A percentile compares a stretch with the other conserved stretches of the same genome.
Evolutionary conservation across 2,329 filamentous ascomycete genomes (phyloP).

Genomic region (Neurospora sp.): DNA sequence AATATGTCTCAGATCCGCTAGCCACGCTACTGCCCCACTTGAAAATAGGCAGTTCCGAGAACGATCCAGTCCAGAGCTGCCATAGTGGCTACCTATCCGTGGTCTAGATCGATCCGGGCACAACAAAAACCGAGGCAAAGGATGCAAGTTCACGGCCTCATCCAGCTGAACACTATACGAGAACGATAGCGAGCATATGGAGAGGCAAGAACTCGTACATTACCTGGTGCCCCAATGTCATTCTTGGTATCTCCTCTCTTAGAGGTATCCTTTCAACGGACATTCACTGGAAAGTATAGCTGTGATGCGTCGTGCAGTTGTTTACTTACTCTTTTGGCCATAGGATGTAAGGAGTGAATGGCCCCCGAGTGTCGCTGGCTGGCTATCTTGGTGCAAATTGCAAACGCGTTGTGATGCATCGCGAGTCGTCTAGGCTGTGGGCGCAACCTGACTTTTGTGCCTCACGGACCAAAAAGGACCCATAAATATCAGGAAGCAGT

Average conservation of each 20-base stretch:
- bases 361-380: not conserved
- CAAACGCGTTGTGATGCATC: not conserved
- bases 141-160: not conserved
- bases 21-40: not conserved
- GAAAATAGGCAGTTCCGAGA: not conserved
- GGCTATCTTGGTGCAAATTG: not conserved
- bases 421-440: not conserved
- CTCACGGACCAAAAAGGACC: not conserved
- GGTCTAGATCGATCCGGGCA: not conserved
- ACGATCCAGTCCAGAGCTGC: not conserved
- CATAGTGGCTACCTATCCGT: not conserved
- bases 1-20: not conserved
- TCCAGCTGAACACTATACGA: not conserved
- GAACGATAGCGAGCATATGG: not conserved
- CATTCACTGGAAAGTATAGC: not conserved
- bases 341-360: not conserved
- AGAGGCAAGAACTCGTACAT: not conserved
- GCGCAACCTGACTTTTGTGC: not conserved
- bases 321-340: not conserved
- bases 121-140: not conserved
- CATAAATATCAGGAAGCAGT: not conserved
- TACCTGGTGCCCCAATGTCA: not conserved
- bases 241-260: not conserved
- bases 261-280: not conserved
- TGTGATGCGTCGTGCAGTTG: not conserved